Evolutionary conservation across 2,329 filamentous ascomycete genomes (phyloP), one percentile per base, ranked within the genome.

Genomic region (Sporothrix curviconia): DNA sequence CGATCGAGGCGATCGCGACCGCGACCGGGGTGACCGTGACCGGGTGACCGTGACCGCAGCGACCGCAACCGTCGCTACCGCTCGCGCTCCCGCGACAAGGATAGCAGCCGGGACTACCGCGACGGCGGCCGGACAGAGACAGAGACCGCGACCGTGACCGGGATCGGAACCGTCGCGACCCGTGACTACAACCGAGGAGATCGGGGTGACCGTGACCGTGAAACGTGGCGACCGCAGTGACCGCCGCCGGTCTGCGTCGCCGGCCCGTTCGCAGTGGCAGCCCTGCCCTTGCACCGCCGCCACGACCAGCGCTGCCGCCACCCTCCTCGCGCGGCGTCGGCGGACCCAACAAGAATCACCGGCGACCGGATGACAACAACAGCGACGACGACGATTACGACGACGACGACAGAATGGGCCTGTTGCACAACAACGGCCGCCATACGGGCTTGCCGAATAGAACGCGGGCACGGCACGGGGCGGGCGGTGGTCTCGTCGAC

Each of bases 181-280:
- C 34, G 17, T n/a, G 28, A 36, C 19, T 28, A 11, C 12, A 19
- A 43, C 24, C 36, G 53, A 12, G 53, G 36, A 8, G 43, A 17
- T n/a, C n/a, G n/a, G n/a, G 4, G 25, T 5, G 12, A 25, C 30
- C 15, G 47, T 14, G 25, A 11, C 55, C 36, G 39, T 19, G 37
- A 17, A 34, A 11, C 25, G 34, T 4, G 7, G 4, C 7, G 11
- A 44, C 46, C 25, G 25, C 6, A 12, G 4, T 28, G 28, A 11
- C 39, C 51, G 57, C n/a, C 59, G 57, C 11, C 60, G 60, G 14
- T 61, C 62, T 2, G 60, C 56, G 15, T 63, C 60, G 1, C 62
- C 62, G 9, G 46, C 37, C 15, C 46, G 30, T n/a, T 6, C 58
- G 59, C 53, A 60, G 60, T 15, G 22, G 43, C 43, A 60, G 59